Conservation (phyloP, 306 rosid genomes). For the Medicago truncatula region DNA sequence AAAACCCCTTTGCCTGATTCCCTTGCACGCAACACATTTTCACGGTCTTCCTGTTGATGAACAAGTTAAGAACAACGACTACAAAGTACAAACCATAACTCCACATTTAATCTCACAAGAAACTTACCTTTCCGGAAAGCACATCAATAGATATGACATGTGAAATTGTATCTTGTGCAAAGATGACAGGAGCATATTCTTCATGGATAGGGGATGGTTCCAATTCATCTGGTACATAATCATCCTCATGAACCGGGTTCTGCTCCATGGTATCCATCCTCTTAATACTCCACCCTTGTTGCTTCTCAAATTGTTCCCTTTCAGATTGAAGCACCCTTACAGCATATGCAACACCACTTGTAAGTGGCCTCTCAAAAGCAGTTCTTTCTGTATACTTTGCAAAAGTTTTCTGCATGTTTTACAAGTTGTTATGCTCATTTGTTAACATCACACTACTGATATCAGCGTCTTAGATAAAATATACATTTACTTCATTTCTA, state of each 20-base stretch:
- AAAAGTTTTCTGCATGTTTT: conserved; percentile 69
- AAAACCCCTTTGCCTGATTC: conserved; percentile 93
- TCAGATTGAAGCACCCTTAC: conserved; percentile 96
- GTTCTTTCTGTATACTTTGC: conserved; percentile 96
- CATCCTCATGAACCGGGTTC: conserved; percentile 77
- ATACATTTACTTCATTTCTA: conserved; percentile 1
- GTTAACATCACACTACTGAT: neutral
- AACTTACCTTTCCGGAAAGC: conserved; percentile 83
- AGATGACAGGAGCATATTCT: conserved; percentile 98
- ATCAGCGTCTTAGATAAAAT: neutral
- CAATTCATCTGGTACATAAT: conserved; percentile 70
- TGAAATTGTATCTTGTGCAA: conserved; percentile 92
- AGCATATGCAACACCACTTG: conserved; percentile 99
- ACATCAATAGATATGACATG: conserved; percentile 88
- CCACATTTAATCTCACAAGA: conserved; percentile 19
- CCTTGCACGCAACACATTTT: conserved; percentile 88
- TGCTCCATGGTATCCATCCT: conserved; percentile 87
- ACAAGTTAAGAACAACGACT: conserved; percentile 28
- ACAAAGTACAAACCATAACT: conserved; percentile 2
- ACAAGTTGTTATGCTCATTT: conserved; percentile 50
- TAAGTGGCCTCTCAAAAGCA: conserved; percentile 97
- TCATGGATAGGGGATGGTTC: conserved; percentile 78
- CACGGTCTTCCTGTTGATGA: conserved; percentile 83
- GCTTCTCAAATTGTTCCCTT: conserved; percentile 93
- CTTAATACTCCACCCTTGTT: conserved; percentile 97